Percentiles rank a stretch among this genome's conserved stretches.
phyloP scores from a whole-genome alignment of 2,329 filamentous ascomycete genomes.

The Ophiostoma novo-ulmi region DNA sequence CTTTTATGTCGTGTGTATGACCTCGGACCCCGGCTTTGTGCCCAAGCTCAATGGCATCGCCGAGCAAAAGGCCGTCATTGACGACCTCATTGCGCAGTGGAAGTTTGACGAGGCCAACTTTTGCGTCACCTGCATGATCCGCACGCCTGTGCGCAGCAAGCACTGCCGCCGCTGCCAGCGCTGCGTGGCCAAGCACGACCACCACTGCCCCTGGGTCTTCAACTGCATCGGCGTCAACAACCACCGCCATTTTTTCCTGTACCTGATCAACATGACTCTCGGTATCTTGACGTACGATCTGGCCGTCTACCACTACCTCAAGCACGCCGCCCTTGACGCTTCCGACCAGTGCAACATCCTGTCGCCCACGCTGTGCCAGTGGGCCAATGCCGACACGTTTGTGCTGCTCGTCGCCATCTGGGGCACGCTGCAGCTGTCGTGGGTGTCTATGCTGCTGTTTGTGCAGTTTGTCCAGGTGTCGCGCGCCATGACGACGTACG shows the following conservation, averaged over 20 bases:
- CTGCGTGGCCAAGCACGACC: constrained; percentile 93
- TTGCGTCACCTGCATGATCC: constrained; percentile 54
- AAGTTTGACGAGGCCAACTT: constrained; percentile 19
- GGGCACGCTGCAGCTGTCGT: constrained; percentile 78
- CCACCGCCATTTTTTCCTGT: constrained; percentile 90
- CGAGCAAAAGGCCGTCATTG: constrained; percentile 74
- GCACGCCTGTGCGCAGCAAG: constrained; percentile 87
- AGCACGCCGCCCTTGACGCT: constrained; percentile 49
- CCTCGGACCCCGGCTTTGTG: constrained; percentile 84
- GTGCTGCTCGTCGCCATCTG: constrained; percentile 75
- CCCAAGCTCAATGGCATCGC: constrained; percentile 85
- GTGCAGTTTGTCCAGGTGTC: constrained; percentile 92
- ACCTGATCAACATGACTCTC: constrained; percentile 70
- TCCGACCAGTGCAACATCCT: constrained; percentile 66
- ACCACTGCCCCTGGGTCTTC: constrained; percentile 97
- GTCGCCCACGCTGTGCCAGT: constrained; percentile 65
- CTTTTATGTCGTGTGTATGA: constrained; percentile 84
- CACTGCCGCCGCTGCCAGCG: constrained; percentile 88
- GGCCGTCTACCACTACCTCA: constrained; percentile 67
- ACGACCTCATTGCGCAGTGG: constrained; percentile 18
- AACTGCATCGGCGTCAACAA: constrained; percentile 97
- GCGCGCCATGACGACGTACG: constrained; percentile 89
- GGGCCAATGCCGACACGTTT: constrained; percentile 76
- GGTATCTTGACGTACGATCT: constrained; percentile 69
- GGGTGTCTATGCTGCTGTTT: constrained; percentile 94